A percentile compares a stretch with the other conserved stretches of the same genome.
Conservation (phyloP, 1,139 yeast genomes). For the Tardiomyces depauwii region DNA sequence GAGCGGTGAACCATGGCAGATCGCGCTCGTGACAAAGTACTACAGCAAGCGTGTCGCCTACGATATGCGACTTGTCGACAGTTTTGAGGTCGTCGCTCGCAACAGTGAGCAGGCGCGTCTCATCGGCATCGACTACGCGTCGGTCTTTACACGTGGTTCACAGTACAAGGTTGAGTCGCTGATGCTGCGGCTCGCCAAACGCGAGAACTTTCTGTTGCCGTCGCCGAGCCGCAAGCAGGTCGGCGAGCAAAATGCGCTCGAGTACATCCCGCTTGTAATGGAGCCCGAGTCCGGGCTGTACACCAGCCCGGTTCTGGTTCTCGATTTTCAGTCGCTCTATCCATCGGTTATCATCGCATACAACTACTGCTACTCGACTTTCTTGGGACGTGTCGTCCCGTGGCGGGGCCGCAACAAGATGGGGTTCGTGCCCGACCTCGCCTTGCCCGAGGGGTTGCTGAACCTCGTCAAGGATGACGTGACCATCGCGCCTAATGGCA, state of each 20-base stretch:
- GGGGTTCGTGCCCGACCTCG: slow-evolving; percentile 39
- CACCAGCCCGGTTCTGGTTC: slow-evolving; percentile 77
- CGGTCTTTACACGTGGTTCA: slow-evolving; percentile 83
- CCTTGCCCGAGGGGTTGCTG: slow-evolving; percentile 47
- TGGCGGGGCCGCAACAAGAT: slow-evolving; percentile 36
- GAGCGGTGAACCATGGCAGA: slow-evolving; percentile 10
- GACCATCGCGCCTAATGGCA: slow-evolving; percentile 76
- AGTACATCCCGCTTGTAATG: slow-evolving; percentile 81
- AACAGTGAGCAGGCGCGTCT: slow-evolving; percentile 79
- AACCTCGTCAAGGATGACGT: slow-evolving; percentile 43
- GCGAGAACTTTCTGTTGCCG: slow-evolving; percentile 57
- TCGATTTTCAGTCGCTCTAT: slow-evolving; percentile 88
- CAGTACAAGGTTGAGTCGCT: slow-evolving; percentile 90
- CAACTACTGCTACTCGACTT: slow-evolving; percentile 83
- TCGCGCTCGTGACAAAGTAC: slow-evolving; percentile 38
- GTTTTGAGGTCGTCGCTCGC: slow-evolving; percentile 56
- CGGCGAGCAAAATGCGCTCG: slow-evolving; percentile 74
- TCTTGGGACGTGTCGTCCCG: slow-evolving; percentile 60
- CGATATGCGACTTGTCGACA: slow-evolving; percentile 41
- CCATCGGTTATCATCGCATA: slow-evolving; percentile 90
- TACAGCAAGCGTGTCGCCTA: slow-evolving; percentile 39
- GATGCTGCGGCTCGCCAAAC: slow-evolving; percentile 58
- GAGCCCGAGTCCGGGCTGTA: slow-evolving; percentile 83
- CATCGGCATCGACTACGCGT: slow-evolving; percentile 81
- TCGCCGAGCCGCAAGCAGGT: slow-evolving; percentile 81